Conservation (phyloP, 371 early-diverging fungal species). For the Saksenaea vasiformis region DNA sequence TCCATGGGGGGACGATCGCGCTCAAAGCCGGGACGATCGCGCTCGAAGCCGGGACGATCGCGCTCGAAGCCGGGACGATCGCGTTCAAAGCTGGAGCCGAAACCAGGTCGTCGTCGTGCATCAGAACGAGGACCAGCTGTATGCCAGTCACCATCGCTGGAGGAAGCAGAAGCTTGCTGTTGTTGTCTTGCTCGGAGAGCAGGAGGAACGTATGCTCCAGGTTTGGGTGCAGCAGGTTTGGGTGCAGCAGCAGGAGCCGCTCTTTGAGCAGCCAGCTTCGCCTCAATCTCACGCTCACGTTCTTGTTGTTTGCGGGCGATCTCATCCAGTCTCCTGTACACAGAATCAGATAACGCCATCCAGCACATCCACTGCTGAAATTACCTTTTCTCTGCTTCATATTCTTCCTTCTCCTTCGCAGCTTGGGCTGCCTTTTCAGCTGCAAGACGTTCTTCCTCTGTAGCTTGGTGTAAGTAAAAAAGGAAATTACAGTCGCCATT, state of each 20-base stretch:
- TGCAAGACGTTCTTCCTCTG: conserved; percentile 33
- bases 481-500: neutral
- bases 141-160: conserved; percentile 15
- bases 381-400: conserved; percentile 26
- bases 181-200: conserved; percentile 13
- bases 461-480: neutral
- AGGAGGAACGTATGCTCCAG: conserved; percentile 25
- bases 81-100: neutral
- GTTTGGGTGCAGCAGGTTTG: conserved; percentile 16
- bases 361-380: neutral
- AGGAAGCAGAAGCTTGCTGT: conserved; percentile 3
- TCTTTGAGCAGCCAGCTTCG: conserved; percentile 19
- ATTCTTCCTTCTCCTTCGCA: conserved; percentile 35
- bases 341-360: neutral
- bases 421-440: conserved; percentile 29
- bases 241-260: conserved; percentile 5
- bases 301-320: conserved; percentile 42
- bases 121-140: conserved; percentile 8
- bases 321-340: conserved; percentile 34
- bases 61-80: neutral
- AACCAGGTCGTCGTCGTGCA: conserved; percentile 1
- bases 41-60: neutral
- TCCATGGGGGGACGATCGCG: neutral
- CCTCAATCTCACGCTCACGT: conserved; percentile 44
- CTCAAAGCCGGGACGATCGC: neutral